Base-by-base conservation (phyloP, 352 stramenopile genomes). In the Pythium angustatum region DNA sequence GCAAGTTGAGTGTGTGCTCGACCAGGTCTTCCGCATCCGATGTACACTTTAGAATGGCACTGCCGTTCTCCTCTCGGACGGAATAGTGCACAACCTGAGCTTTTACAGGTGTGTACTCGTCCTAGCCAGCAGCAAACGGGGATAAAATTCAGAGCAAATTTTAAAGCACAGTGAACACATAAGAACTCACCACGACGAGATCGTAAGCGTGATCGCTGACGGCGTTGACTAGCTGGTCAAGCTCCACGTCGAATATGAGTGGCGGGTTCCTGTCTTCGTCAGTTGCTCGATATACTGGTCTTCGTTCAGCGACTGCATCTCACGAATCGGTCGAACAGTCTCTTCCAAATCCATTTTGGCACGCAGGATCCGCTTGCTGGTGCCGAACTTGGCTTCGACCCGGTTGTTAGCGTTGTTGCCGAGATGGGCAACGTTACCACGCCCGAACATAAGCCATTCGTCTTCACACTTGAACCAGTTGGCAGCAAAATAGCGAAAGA, bases 191-290 rank as follows among this genome's bases (percentile, higher is more conserved):
- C 48, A n/a, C 40, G 1, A 80, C 40, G 7, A 77, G 38, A 10
- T 69, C 45, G 28, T 54, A 71, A 2, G 58, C 70, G 43, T 76
- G 62, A 6, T 76, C 47, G 34, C 65, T 76, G 19, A 74, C 45
- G 19, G 66, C n/a, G 11, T 76, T 68, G 0, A 50, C 24, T 0
- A 73, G 11, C 26, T 55, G 33, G 3, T 48, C 6, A 28, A 74
- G 58, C 50, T 79, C 58, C 1, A 0, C 0, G 38, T 74, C 64
- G 68, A 62, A 10, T 28, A 45, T 2, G 45, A 41, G 24, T 21
- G 19, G 2, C 57, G 31, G 5, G 57, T 31, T 11, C 45, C 57
- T 47, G 17, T 17, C 36, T 73, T 71, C 30, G 64, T 52, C 24
- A 77, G 30, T 7, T 31, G 15, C 11, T 63, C 27, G 0, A 53